Conservation (phyloP, 148 eudicot species). For the Persicaria maculosa region DNA sequence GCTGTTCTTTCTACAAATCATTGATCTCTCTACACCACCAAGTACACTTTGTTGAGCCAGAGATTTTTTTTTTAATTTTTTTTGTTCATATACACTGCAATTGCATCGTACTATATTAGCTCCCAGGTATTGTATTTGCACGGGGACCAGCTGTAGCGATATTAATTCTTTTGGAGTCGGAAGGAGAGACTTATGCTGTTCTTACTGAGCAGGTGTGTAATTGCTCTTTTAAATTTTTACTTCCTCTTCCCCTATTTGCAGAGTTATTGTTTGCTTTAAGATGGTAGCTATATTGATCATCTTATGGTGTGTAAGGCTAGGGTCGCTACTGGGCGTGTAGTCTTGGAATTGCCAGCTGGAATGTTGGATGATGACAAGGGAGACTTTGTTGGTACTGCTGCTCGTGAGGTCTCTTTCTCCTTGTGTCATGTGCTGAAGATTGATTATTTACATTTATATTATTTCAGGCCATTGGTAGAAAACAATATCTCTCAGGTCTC, state of each 20-base stretch:
- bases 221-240: constrained; percentile 1
- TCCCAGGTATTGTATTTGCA: constrained; percentile 98
- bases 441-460: background rate
- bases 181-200: constrained; percentile 81
- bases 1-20: too few species aligned
- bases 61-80: background rate
- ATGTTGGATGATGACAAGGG: constrained; percentile 93
- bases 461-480: background rate
- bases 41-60: background rate
- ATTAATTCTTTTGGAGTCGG: constrained; percentile 82
- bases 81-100: background rate
- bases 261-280: background rate
- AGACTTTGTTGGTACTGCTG: constrained; percentile 85
- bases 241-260: background rate
- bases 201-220: constrained; percentile 79
- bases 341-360: constrained; percentile 96
- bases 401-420: constrained; percentile 64
- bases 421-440: background rate
- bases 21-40: background rate
- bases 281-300: background rate
- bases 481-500: background rate
- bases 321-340: constrained; percentile 82
- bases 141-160: constrained; percentile 98
- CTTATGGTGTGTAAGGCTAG: constrained; percentile 54
- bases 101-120: constrained; percentile 30